Base-by-base conservation (phyloP, 2,329 filamentous ascomycete genomes). In the Claviceps lovelessii region DNA sequence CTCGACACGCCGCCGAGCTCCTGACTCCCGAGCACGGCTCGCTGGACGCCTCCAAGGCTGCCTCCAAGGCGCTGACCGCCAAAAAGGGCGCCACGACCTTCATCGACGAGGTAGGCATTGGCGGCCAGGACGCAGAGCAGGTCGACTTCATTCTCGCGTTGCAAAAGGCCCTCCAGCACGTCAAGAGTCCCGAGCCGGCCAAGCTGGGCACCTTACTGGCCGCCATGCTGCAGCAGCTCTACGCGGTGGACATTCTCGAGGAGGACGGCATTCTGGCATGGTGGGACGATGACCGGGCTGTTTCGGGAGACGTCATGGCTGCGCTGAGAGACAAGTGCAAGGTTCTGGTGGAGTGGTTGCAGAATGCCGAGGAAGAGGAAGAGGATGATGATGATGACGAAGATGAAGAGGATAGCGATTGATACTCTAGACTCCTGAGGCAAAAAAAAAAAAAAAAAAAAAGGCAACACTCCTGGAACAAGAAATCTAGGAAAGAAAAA, bases 231-330 rank as follows among this genome's bases (percentile, higher is more conserved):
- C 93, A 94, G 72, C 87, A 90, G 68, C 75, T 97, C 52, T 94
- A 95, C 66, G 82, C 86, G 60, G 70, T 86, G 51, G 93, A 97
- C 60, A 77, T 95, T 17, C 72, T 96, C 1, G 89, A 95, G 66
- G 89, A 95, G 64, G 90, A 96, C 46, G 90, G 86, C 0, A 87
- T 95, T 60, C 72, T 91, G 62, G 78, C 79, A 50, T 98, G 93
- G 93, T 97, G 90, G 90, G 79, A 76, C 23, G 85, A 95, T 67
- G 76, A 78, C 50, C 69, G 83, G 63, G 84, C 85, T 6, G 77
- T 72, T 7, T 29, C 45, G 54, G 82, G 76, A 15, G 85, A 86
- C 54, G 79, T 80, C 53, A 81, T 96, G 83, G 70, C 70, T 56
- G 78, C 72, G 51, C 80, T 96, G 17, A 84, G 84, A 66, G 80